These are phyloP conservation scores for Podosphaera fusca DNA, from an alignment of 2,329 filamentous ascomycete genomes.

Conservation along the genomic window DNA sequence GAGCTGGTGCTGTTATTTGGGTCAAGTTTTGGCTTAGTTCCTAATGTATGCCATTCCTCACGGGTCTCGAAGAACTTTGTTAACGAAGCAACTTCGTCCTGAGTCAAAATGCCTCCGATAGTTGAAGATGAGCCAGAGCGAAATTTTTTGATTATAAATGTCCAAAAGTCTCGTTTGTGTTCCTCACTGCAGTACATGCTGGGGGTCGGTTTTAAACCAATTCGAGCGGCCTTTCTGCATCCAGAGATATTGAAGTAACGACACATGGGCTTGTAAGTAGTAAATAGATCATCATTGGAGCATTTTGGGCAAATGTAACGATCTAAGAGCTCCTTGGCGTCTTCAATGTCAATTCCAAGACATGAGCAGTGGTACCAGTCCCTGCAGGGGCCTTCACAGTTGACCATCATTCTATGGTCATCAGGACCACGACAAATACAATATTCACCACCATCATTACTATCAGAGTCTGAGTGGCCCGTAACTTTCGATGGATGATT, in stretches of 20 bases:
- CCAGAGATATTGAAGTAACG: constrained; percentile 9
- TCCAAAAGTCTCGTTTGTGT: constrained; percentile 9
- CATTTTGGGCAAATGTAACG: constrained; percentile 15
- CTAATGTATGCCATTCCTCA: constrained; percentile 10
- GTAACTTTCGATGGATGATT: not conserved
- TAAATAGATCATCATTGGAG: constrained; percentile 8
- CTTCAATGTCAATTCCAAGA: constrained; percentile 11
- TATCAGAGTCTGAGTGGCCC: constrained; percentile 10
- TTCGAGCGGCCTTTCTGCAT: constrained; percentile 13
- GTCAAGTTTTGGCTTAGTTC: constrained; percentile 12
- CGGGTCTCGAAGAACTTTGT: constrained; percentile 6
- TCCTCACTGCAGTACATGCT: constrained; percentile 16
- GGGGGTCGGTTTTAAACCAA: constrained; percentile 8
- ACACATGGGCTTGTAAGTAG: constrained; percentile 16
- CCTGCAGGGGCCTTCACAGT: constrained; percentile 15
- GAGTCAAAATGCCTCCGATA: constrained; percentile 12
- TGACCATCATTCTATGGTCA: constrained; percentile 16
- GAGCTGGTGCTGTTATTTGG: constrained; percentile 9
- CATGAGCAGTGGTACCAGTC: constrained; percentile 17
- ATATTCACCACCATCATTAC: constrained; percentile 15
- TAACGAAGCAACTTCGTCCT: constrained; percentile 8
- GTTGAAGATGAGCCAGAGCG: constrained; percentile 10
- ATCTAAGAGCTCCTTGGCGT: constrained; percentile 14
- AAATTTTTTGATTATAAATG: constrained; percentile 5
- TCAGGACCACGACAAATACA: constrained; percentile 16